Conservation (phyloP, 306 rosid genomes). For the Prunus mira region DNA sequence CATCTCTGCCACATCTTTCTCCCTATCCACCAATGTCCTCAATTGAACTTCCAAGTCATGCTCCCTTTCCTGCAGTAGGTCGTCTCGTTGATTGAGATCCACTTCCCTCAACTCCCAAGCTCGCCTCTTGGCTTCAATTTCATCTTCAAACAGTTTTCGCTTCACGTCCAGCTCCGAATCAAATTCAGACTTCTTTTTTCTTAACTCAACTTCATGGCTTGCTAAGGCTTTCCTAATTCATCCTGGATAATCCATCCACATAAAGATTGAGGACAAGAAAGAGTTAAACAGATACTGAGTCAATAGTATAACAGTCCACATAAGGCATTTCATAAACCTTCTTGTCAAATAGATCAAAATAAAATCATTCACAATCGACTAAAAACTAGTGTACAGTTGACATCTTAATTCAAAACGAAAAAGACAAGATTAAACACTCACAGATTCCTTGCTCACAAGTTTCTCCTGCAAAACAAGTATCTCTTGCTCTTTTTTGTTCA, state of each 20-base stretch:
- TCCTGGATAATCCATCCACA: constrained; percentile 49
- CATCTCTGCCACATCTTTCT: constrained; percentile 65
- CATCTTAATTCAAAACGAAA: neutral
- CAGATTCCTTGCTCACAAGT: constrained; percentile 68
- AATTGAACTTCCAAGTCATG: constrained; percentile 69
- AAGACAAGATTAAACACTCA: constrained; percentile 34
- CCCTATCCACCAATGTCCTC: constrained; percentile 57
- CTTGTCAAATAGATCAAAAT: neutral
- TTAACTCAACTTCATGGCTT: constrained; percentile 57
- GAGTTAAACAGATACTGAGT: neutral
- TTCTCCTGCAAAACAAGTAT: constrained; percentile 56
- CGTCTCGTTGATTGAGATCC: constrained; percentile 77
- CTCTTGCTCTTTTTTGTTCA: constrained; percentile 70
- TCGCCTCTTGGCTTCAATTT: constrained; percentile 77
- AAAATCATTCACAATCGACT: constrained; percentile 9
- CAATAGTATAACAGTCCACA: neutral
- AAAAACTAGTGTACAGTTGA: neutral
- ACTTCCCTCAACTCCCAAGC: constrained; percentile 98
- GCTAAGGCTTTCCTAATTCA: constrained; percentile 59
- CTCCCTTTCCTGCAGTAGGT: constrained; percentile 65
- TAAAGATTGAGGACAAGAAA: constrained; percentile 1
- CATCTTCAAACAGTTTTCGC: constrained; percentile 65
- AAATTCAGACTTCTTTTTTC: constrained; percentile 53
- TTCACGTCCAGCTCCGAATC: constrained; percentile 68
- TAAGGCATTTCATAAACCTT: neutral